These are phyloP conservation scores for Theobroma cacao DNA, from an alignment of 345 rosid genomes.

Conservation along the genomic window DNA sequence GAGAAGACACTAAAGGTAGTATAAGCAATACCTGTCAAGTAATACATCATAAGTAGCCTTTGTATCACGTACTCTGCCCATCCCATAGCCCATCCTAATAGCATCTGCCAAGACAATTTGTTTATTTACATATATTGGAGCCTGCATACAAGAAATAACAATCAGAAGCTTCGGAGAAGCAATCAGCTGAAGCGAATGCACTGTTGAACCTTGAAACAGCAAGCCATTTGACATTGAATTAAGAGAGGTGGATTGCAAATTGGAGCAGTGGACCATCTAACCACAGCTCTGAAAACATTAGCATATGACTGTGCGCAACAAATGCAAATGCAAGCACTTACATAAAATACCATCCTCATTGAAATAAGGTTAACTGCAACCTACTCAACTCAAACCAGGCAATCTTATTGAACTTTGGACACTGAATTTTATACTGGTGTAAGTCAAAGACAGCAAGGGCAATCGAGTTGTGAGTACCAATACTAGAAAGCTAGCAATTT, in stretches of 20 bases:
- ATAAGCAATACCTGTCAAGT: constrained; percentile 63
- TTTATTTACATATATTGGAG: constrained; percentile 82
- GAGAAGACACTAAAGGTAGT: neutral
- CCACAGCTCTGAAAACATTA: neutral
- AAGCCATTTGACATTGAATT: neutral
- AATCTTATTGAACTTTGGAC: neutral
- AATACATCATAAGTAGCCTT: constrained; percentile 66
- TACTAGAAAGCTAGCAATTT: neutral
- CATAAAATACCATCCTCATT: neutral
- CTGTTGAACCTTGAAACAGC: neutral
- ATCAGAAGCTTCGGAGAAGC: constrained; percentile 12
- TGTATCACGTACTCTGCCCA: constrained; percentile 39
- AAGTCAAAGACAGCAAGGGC: neutral
- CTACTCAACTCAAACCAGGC: neutral
- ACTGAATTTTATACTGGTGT: neutral
- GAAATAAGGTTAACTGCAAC: neutral
- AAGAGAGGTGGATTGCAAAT: neutral
- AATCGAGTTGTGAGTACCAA: neutral
- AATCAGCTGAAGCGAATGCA: constrained; percentile 4
- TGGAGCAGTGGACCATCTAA: neutral
- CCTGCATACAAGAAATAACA: constrained; percentile 43
- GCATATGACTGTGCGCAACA: neutral
- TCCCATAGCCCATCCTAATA: constrained; percentile 69
- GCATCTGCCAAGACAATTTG: constrained; percentile 76
- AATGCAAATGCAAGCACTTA: neutral